Percentiles rank a stretch among this genome's conserved stretches.
Evolutionary conservation across 1,284 basidiomycete species (phyloP).

Genomic region (Irpex sp.): DNA sequence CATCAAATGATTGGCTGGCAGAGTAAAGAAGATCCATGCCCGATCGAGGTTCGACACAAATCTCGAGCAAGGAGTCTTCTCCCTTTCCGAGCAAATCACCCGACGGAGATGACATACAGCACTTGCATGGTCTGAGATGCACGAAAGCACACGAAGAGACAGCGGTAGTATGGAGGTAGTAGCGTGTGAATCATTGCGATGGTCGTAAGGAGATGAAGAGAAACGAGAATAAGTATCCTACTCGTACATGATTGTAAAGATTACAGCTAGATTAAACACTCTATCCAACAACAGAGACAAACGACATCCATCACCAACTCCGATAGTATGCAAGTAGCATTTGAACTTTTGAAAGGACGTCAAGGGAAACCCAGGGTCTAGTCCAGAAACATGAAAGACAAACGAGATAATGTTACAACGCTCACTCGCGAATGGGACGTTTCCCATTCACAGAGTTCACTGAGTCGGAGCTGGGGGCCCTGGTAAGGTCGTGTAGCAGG

Average conservation of each 20-base stretch:
- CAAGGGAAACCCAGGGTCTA: too few species aligned
- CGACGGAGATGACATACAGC: too few species aligned
- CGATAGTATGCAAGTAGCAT: too few species aligned
- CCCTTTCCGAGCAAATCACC: too few species aligned
- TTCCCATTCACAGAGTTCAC: conserved; percentile 7
- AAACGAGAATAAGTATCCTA: neutral
- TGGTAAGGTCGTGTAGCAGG: conserved; percentile 3
- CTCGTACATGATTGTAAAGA: neutral
- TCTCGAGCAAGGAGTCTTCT: too few species aligned
- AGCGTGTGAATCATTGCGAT: neutral
- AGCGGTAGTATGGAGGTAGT: neutral
- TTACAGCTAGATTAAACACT: neutral
- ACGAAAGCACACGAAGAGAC: too few species aligned
- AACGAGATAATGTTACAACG: neutral
- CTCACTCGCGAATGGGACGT: neutral
- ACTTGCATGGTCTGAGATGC: too few species aligned
- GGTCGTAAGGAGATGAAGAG: neutral
- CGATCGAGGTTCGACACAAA: too few species aligned
- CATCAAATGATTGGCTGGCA: neutral
- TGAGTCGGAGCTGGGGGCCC: conserved; percentile 1
- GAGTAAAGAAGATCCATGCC: too few species aligned
- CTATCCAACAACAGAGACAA: neutral
- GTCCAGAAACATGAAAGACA: too few species aligned
- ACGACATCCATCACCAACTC: neutral
- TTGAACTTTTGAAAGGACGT: too few species aligned